Evolutionary conservation across 139 green algal genomes (phyloP).

Genomic region (Nannochloris sp.): DNA sequence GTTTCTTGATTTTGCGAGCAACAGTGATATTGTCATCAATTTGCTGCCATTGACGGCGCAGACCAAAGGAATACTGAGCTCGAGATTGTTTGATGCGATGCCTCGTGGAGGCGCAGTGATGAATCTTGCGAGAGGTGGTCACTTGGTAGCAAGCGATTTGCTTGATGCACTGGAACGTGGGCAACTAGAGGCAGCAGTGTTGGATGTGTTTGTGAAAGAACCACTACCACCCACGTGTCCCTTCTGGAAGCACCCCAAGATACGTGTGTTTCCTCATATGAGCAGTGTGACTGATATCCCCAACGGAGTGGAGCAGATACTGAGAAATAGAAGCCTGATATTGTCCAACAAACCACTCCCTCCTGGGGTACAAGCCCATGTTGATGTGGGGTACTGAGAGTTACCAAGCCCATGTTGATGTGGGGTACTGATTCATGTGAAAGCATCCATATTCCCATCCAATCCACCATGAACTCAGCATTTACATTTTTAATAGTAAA

Average conservation of each 20-base stretch:
- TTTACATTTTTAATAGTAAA: no score
- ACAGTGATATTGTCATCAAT: constrained; percentile 42
- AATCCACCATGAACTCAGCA: no score
- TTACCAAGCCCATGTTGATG: constrained; percentile 13
- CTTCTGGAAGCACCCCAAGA: constrained; percentile 42
- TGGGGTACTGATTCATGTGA: constrained; percentile 16
- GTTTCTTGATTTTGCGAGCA: constrained; percentile 29
- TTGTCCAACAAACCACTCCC: constrained; percentile 7
- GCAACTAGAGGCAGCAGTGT: constrained; percentile 25
- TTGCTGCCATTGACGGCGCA: constrained; percentile 45
- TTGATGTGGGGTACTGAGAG: constrained; percentile 18
- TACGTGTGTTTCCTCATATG: constrained; percentile 56
- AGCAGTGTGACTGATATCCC: constrained; percentile 42
- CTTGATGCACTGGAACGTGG: constrained; percentile 37
- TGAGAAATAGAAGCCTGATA: constrained; percentile 21
- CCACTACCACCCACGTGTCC: constrained; percentile 37
- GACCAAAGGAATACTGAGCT: constrained; percentile 40
- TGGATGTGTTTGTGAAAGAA: constrained; percentile 50
- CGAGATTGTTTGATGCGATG: constrained; percentile 39
- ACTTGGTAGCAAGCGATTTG: constrained; percentile 44
- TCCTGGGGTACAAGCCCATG: constrained; percentile 18
- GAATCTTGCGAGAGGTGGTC: constrained; percentile 43
- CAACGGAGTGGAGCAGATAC: constrained; percentile 20
- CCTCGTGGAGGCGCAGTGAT: constrained; percentile 33
- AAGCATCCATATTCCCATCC: no score